Evolutionary conservation across 768 basidiomycete species (phyloP).

Genomic region (Phylloporus arenicola): DNA sequence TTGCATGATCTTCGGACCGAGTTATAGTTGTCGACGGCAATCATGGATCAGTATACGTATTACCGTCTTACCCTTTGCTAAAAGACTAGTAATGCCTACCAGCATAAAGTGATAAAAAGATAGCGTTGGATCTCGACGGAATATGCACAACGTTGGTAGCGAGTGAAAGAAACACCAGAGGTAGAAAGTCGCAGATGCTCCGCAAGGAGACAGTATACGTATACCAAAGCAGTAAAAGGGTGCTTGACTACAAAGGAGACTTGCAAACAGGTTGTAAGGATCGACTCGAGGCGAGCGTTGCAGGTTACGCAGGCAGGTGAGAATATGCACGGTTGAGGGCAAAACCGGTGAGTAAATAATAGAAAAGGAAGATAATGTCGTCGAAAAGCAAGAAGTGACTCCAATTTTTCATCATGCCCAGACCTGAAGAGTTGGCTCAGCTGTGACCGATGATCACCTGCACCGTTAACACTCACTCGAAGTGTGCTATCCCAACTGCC

Average conservation of each 20-base stretch:
- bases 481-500: slow-evolving; percentile 98
- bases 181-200: slow-evolving; percentile 31
- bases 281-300: slow-evolving; percentile 53
- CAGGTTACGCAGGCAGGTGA: slow-evolving; percentile 46
- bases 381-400: slow-evolving; percentile 20
- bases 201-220: slow-evolving; percentile 34
- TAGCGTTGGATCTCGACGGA: slow-evolving; percentile 33
- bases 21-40: too few relatives aligned
- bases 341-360: slow-evolving; percentile 20
- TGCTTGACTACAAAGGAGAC: slow-evolving; percentile 30
- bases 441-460: not conserved
- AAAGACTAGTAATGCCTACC: not conserved
- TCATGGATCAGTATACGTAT: too few relatives aligned
- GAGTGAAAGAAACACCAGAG: slow-evolving; percentile 31
- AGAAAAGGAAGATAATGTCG: slow-evolving; percentile 1
- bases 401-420: slow-evolving; percentile 62
- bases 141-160: slow-evolving; percentile 45
- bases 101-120: slow-evolving; percentile 14
- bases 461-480: slow-evolving; percentile 52
- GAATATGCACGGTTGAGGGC: slow-evolving; percentile 36
- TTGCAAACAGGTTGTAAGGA: slow-evolving; percentile 49
- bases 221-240: slow-evolving; percentile 32
- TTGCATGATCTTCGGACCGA: too few relatives aligned
- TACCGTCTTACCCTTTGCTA: too few relatives aligned
- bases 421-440: slow-evolving; percentile 45